These are phyloP conservation scores for Iberis pinnata DNA, from an alignment of 345 rosid species.

Conservation along the genomic window DNA sequence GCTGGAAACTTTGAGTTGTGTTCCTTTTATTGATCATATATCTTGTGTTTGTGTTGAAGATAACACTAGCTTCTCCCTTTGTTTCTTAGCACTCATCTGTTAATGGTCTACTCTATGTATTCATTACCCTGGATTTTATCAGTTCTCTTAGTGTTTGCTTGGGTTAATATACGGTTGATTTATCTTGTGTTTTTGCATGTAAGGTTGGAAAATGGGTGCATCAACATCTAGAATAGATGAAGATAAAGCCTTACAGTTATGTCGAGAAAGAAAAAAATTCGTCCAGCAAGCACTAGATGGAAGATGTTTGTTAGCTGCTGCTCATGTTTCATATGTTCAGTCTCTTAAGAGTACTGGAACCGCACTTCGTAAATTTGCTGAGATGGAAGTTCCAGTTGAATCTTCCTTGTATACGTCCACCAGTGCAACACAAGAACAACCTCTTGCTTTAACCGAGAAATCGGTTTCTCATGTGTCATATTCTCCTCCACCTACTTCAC, in stretches of 20 bases:
- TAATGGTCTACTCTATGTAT: neutral
- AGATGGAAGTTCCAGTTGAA: conserved; percentile 60
- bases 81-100: neutral
- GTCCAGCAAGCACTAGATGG: conserved; percentile 92
- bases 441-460: conserved; percentile 50
- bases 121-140: neutral
- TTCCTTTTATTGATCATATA: conserved; percentile 1
- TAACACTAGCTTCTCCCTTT: conserved; percentile 9
- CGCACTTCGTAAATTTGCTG: conserved; percentile 73
- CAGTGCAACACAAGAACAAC: conserved; percentile 73
- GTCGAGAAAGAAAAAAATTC: conserved; percentile 80
- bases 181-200: neutral
- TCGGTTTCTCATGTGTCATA: conserved; percentile 51
- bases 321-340: conserved; percentile 67
- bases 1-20: neutral
- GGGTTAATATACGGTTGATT: neutral
- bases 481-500: conserved; percentile 59
- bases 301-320: conserved; percentile 70
- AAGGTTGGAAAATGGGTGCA: conserved; percentile 51
- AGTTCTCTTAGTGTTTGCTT: too few relatives aligned
- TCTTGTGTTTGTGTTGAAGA: conserved; percentile 4
- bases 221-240: conserved; percentile 66
- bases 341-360: conserved; percentile 63
- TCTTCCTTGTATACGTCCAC: conserved; percentile 80
- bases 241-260: conserved; percentile 78